A percentile compares a stretch with the other conserved stretches of the same genome.
Evolutionary conservation across 345 rosid species (phyloP).

Genomic region (Adansonia digitata): DNA sequence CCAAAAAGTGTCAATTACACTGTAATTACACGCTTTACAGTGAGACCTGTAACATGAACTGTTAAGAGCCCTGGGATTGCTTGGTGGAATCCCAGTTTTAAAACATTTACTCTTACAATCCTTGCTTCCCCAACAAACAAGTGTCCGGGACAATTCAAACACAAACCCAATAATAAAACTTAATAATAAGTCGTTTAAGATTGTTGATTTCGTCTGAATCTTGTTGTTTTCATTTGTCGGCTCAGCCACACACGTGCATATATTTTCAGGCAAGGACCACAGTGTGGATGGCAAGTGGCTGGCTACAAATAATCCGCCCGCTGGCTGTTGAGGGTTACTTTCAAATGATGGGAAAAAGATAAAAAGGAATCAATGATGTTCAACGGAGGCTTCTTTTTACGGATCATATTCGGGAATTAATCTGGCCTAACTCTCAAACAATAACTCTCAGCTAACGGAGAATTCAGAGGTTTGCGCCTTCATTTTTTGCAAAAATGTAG

Average conservation of each 20-base stretch:
- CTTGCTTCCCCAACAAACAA: too few relatives aligned
- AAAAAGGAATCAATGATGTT: background rate
- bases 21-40: background rate
- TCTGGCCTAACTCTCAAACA: background rate
- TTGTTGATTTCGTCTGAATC: background rate
- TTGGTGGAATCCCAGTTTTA: background rate
- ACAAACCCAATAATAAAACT: conserved; percentile 2
- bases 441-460: too few relatives aligned
- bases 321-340: conserved; percentile 2
- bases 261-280: conserved; percentile 1
- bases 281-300: background rate
- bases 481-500: too few relatives aligned
- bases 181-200: background rate
- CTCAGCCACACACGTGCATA: too few relatives aligned
- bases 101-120: too few relatives aligned
- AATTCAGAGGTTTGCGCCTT: too few relatives aligned
- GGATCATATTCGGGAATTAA: background rate
- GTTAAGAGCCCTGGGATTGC: background rate
- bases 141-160: too few relatives aligned
- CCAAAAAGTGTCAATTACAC: too few relatives aligned
- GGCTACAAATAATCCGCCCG: background rate
- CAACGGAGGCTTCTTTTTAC: background rate
- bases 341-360: background rate
- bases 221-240: too few relatives aligned
- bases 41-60: background rate